Base-by-base conservation (phyloP, 106 monocot species). In the Apostasia ramifera region DNA sequence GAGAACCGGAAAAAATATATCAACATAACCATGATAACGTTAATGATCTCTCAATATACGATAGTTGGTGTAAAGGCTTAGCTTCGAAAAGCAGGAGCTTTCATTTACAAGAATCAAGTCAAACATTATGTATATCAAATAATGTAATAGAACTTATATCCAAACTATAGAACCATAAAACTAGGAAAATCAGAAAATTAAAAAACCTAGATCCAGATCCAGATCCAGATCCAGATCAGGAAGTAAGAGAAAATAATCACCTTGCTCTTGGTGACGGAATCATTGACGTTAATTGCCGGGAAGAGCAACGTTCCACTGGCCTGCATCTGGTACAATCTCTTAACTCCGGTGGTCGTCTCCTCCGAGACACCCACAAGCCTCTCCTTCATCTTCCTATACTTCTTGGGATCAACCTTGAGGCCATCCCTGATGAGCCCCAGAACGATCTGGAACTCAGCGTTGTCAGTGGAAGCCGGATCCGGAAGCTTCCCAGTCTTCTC, bases 381-480 rank as follows among this genome's bases (percentile, higher is more conserved):
- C 47, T 77, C 70, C 61, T 64, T 70, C 77, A 77, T 77, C 77
- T 50, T 70, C 54, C 55, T 53, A 63, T 76, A 76, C 77, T 70
- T 77, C 42, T 45, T 63, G 63, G 77, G 77, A 47, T 77, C 57
- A 14, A 65, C 66, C 77, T 77, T 77, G 12, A 92, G 70, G 11
- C 88, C 76, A 14, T 92, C 85, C 56, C 71, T 59, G 76, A 92
- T 92, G 40, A 88, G 8, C n/a, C 76, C 73, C 44, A 92, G 78
- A 56, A 92, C 88, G 59, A 85, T 81, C 82, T 88, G 85, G 83
- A 92, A 88, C 81, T 88, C 88, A 51, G 73, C 67, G 81, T 92
- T 92, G 75, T 88, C 83, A 6, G 85, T 85, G 45, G 80, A 80
- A 39, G 50, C 45, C 44, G 85, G 92, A 70, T 92, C 92, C n/a